Conservation (phyloP, 345 rosid genomes). For the Salix suchowensis region DNA sequence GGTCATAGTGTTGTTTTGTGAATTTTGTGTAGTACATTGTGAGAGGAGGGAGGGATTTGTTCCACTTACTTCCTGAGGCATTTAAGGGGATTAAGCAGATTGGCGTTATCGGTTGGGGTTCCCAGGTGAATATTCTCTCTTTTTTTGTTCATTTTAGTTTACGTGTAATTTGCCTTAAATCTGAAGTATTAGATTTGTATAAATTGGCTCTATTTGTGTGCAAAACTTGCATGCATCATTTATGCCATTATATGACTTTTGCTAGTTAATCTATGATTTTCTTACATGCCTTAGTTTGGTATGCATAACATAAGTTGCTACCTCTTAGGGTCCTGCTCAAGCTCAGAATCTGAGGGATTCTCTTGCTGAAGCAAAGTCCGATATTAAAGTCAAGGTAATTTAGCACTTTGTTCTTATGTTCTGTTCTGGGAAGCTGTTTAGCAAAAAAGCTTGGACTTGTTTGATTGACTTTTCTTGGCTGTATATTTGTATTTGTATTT, state of each 20-base stretch:
- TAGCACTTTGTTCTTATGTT: background rate
- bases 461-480: background rate
- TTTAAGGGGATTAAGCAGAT: slow-evolving; percentile 89
- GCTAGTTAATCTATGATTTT: background rate
- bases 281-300: background rate
- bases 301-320: background rate
- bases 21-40: slow-evolving; percentile 61
- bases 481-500: background rate
- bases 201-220: background rate
- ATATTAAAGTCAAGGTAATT: slow-evolving; percentile 74
- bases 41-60: slow-evolving; percentile 94
- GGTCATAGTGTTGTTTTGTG: background rate
- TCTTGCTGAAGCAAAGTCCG: slow-evolving; percentile 75
- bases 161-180: background rate
- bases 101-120: slow-evolving; percentile 96
- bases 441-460: background rate
- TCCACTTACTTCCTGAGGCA: slow-evolving; percentile 72
- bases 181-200: background rate
- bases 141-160: background rate
- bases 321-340: slow-evolving; percentile 77
- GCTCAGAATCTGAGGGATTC: slow-evolving; percentile 94
- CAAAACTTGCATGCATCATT: background rate
- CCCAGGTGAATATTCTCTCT: slow-evolving; percentile 46
- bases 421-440: background rate
- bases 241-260: background rate